Conservation (phyloP, 345 rosid species). For the Dipteronia dyeriana region DNA sequence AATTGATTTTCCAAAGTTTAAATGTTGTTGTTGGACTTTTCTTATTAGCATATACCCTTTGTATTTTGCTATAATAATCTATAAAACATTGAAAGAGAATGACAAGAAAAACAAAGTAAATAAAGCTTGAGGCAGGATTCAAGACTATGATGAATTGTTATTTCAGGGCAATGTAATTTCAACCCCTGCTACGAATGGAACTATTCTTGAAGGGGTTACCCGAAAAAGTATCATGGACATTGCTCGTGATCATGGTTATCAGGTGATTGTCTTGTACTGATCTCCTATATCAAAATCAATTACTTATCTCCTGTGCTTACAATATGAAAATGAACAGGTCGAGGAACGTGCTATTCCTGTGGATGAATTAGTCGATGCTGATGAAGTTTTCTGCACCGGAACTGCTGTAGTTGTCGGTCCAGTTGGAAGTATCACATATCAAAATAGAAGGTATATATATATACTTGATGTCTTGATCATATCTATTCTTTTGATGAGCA, state of each 20-base stretch:
- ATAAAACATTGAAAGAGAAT: too few relatives aligned
- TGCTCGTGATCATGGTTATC: conserved; percentile 65
- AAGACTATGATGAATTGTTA: neutral
- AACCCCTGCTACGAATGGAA: conserved; percentile 76
- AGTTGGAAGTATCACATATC: conserved; percentile 62
- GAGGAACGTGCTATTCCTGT: conserved; percentile 58
- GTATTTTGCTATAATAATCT: too few relatives aligned
- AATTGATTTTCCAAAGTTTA: too few relatives aligned
- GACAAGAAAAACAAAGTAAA: too few relatives aligned
- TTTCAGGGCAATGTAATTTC: conserved; percentile 62
- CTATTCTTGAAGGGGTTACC: conserved; percentile 75
- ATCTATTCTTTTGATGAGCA: neutral
- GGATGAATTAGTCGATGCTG: conserved; percentile 59
- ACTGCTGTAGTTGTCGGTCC: conserved; percentile 72
- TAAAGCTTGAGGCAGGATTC: neutral
- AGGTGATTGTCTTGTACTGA: conserved; percentile 32
- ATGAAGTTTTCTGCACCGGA: conserved; percentile 88
- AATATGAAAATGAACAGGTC: conserved; percentile 38
- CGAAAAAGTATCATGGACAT: conserved; percentile 76
- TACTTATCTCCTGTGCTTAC: neutral
- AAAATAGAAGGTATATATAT: conserved; percentile 48
- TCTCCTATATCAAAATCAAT: too few relatives aligned
- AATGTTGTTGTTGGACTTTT: neutral
- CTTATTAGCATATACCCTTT: neutral
- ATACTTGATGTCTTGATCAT: neutral